These are phyloP conservation scores for Zarea fungicola DNA, from an alignment of 2,329 filamentous ascomycete genomes.

Conservation along the genomic window DNA sequence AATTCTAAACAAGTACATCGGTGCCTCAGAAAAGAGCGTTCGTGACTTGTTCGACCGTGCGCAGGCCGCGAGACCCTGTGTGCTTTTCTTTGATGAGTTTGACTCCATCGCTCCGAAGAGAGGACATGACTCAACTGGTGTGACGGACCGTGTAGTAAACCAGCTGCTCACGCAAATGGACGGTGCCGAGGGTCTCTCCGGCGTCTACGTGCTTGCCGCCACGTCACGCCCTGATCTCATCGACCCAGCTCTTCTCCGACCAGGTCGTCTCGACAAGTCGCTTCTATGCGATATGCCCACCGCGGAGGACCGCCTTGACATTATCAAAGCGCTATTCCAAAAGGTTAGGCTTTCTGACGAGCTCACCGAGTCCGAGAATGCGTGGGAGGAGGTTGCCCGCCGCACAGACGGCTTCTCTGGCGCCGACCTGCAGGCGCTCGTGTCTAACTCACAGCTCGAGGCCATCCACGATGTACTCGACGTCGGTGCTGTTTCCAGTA, in stretches of 20 bases:
- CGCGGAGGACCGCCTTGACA: conserved; percentile 77
- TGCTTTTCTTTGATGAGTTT: conserved; percentile 98
- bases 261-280: conserved; percentile 89
- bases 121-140: conserved; percentile 93
- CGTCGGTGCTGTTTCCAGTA: conserved; percentile 37
- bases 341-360: conserved; percentile 71
- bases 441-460: conserved; percentile 95
- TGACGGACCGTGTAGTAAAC: conserved; percentile 98
- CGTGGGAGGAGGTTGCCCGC: conserved; percentile 67
- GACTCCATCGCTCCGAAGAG: conserved; percentile 96
- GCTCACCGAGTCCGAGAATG: conserved; percentile 50
- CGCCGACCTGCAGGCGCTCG: conserved; percentile 87
- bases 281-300: conserved; percentile 85
- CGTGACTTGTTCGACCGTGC: conserved; percentile 93
- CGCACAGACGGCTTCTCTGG: conserved; percentile 88
- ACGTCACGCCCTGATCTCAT: conserved; percentile 92
- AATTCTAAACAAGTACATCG: conserved; percentile 98
- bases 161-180: conserved; percentile 99
- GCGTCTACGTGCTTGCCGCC: conserved; percentile 93
- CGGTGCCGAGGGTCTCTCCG: conserved; percentile 87
- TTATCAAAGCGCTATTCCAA: conserved; percentile 74
- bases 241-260: conserved; percentile 85
- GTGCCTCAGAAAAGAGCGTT: conserved; percentile 92
- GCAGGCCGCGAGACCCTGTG: conserved; percentile 82
- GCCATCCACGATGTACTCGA: conserved; percentile 89